These are phyloP conservation scores for Diplodia mutila DNA, from an alignment of 2,329 filamentous ascomycete genomes.

Conservation along the genomic window DNA sequence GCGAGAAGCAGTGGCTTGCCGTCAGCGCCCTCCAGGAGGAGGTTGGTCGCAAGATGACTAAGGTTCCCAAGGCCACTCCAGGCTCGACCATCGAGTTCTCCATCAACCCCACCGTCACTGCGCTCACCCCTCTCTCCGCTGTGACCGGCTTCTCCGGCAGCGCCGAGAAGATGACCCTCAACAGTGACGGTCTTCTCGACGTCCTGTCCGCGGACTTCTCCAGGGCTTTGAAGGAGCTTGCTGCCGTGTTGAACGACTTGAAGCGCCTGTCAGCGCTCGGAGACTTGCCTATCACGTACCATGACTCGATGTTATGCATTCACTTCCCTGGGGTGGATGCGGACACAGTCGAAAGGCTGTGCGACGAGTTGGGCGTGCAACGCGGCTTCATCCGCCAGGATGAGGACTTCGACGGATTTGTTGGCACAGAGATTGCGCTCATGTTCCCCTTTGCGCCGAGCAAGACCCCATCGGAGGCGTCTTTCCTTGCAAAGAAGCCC, in stretches of 20 bases:
- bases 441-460: conserved; percentile 84
- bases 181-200: conserved; percentile 82
- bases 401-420: conserved; percentile 68
- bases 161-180: conserved; percentile 62
- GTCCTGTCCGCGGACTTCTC: conserved; percentile 86
- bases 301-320: conserved; percentile 71
- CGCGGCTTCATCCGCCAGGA: conserved; percentile 82
- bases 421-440: conserved; percentile 74
- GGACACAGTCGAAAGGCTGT: conserved; percentile 78
- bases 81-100: conserved; percentile 89
- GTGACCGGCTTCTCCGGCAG: conserved; percentile 56
- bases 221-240: conserved; percentile 80
- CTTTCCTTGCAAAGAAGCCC: conserved; percentile 48
- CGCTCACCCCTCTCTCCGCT: conserved; percentile 72
- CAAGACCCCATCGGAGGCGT: conserved; percentile 51
- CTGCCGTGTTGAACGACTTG: conserved; percentile 78
- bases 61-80: conserved; percentile 60
- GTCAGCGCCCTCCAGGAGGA: conserved; percentile 77
- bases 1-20: conserved; percentile 77
- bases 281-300: conserved; percentile 78
- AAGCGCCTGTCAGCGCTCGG: conserved; percentile 76
- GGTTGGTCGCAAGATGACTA: conserved; percentile 68
- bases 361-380: conserved; percentile 82
- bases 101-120: conserved; percentile 86
- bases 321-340: conserved; percentile 91